Base-by-base conservation (phyloP, 495 filamentous ascomycete species). In the Xylaria venustula region DNA sequence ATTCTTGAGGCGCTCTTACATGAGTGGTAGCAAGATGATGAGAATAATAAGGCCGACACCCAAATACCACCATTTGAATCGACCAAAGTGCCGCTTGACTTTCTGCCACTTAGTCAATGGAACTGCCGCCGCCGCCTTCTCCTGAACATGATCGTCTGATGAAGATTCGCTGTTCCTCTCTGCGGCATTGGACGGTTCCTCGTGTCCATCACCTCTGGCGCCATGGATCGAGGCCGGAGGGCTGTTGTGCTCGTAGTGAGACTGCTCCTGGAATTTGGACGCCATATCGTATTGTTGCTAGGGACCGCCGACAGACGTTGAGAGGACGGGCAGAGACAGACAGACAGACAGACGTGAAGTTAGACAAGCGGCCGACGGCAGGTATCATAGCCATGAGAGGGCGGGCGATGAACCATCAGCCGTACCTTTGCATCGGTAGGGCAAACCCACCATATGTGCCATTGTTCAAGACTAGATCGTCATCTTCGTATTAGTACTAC, bases 1-100 rank as follows among this genome's bases (percentile, higher is more conserved):
- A 19, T 11, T 22, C 42, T 36, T 9, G n/a, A 41, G 19, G 28
- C 48, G 22, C 37, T 68, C 77, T 61, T 72, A 80, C 77, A 77
- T 65, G 9, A 79, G 64, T 7, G 78, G 77, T 19, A 80, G 30
- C 36, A 79, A 66, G 15, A 79, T 78, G 9, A 75, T 74, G n/a
- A 76, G 62, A 46, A 80, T 71, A 28, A 80, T 62, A 34, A 76
- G 64, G 1, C 26, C 44, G 17, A 63, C 77, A 23, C 79, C 65
- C 0, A 77, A 44, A 63, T 79, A 78, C 60, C 71, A 75, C 63
- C 72, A 75, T 71, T 76, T 77, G 60, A 78, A 80, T n/a, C 72
- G 68, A 14, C 71, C 65, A 45, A 67, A 73, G 45, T 80, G 77
- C 7, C 63, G 63, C 50, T 67, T 68, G 19, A 68, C 52, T 41